Evolutionary conservation across 2,329 filamentous ascomycete species (phyloP), one percentile per base, ranked within the genome.

Genomic region (Leptographium wingfieldii): DNA sequence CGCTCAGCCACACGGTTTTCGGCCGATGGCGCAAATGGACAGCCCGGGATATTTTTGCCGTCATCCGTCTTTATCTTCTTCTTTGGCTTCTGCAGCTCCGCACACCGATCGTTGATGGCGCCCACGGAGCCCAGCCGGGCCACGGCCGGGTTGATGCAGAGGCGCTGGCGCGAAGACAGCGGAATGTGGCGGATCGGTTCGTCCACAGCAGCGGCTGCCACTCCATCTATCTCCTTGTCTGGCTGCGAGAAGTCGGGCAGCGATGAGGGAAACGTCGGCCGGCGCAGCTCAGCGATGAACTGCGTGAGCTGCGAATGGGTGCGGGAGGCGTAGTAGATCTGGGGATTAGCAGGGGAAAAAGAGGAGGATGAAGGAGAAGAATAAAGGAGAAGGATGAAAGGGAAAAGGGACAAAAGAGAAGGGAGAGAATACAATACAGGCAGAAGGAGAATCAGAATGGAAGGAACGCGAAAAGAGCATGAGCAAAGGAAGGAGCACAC

Each of bases 271-370:
- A 95, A 84, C 0, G 75, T 74, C n/a, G 95, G 88, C 33, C 90
- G 84, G 1, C 86, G 83, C 56, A 96, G 74, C 70, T 96, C 92
- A 51, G 84, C 81, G 22, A 92, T 85, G 71, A 96, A 95, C 69
- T 96, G 92, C 1, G 87, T 87, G 16, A 96, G 74, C 68, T 96
- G 92, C 3, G 92, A 96, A 71, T 96, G 92, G 1, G 92, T 96
- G 68, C 92, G 82, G 9, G 92, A 96, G 60, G 91, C 94, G 73
- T 92, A 96, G 71, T 89, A 95, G 57, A 96, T 88, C 77, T 60
- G 61, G 19, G 2, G 16, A 25, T n/a, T n/a, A 25, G 46, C 43
- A 11, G 35, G 22, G 31, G 16, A 2, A 14, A 46, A 22, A 52
- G 11, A 52, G 2, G 49, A 52, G 43, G 43, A 46, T 19, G 16